Evolutionary conservation across 2,329 filamentous ascomycete species (phyloP).

Genomic region (Stemphylium lycopersici): DNA sequence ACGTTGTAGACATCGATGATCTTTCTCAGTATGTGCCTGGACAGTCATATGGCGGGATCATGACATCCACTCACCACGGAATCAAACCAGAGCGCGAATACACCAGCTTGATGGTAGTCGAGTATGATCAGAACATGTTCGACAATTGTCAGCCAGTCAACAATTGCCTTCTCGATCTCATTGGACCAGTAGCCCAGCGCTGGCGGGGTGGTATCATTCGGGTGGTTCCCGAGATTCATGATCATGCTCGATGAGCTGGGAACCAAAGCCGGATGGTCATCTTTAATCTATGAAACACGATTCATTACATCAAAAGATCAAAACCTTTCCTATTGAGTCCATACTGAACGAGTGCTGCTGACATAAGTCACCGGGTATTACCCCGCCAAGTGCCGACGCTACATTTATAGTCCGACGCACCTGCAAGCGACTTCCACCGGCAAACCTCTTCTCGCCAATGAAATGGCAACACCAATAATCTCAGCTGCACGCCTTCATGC

Average conservation of each 20-base stretch:
- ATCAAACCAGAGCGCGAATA: background rate
- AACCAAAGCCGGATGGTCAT: too few species aligned
- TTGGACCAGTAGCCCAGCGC: background rate
- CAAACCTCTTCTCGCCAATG: conserved; percentile 3
- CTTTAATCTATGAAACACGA: too few species aligned
- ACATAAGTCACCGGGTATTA: background rate
- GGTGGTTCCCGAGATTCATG: too few species aligned
- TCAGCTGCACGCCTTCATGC: background rate
- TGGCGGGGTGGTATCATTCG: background rate
- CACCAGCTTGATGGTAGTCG: background rate
- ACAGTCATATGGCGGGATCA: background rate
- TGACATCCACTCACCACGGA: background rate
- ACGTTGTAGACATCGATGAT: background rate
- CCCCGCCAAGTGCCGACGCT: conserved; percentile 7
- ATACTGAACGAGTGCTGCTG: background rate
- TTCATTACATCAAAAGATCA: too few species aligned
- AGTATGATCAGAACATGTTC: background rate
- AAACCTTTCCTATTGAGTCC: too few species aligned
- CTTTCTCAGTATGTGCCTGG: background rate
- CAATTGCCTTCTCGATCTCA: background rate
- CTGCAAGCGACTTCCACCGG: conserved; percentile 1
- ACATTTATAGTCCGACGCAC: conserved; percentile 3
- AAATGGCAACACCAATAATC: background rate
- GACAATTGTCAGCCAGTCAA: background rate
- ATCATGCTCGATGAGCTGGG: too few species aligned